Conservation (phyloP, 2,329 filamentous ascomycete species). For the Diaporthe sp. region DNA sequence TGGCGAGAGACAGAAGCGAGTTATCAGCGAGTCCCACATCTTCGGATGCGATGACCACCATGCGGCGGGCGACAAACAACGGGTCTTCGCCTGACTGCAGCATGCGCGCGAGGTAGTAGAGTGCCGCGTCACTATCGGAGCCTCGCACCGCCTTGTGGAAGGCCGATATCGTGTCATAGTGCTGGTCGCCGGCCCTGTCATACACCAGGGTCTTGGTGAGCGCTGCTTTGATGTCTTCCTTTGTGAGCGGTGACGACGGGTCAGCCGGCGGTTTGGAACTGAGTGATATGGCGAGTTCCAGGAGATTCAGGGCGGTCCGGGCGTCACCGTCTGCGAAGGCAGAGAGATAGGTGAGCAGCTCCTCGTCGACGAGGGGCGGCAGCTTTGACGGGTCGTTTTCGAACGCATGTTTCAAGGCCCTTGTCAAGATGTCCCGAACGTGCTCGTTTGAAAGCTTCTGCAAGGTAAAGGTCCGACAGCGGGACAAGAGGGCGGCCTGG, state of each 20-base stretch:
- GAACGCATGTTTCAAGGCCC: conserved; percentile 78
- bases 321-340: conserved; percentile 94
- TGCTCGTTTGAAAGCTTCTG: conserved; percentile 80
- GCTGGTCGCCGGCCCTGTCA: conserved; percentile 93
- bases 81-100: conserved; percentile 95
- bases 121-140: conserved; percentile 84
- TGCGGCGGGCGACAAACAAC: conserved; percentile 89
- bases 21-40: conserved; percentile 94
- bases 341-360: conserved; percentile 85
- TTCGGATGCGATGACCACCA: conserved; percentile 95
- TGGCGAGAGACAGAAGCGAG: conserved; percentile 84
- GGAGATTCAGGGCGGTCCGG: conserved; percentile 89
- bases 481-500: conserved; percentile 85
- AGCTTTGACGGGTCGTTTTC: conserved; percentile 50
- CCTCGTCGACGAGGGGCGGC: conserved; percentile 77
- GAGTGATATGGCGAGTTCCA: conserved; percentile 89
- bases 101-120: conserved; percentile 98
- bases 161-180: conserved; percentile 97
- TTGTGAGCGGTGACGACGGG: conserved; percentile 68
- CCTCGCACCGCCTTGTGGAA: conserved; percentile 97
- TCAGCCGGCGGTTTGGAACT: conserved; percentile 55
- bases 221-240: conserved; percentile 82
- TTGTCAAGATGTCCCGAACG: conserved; percentile 78
- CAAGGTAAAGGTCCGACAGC: conserved; percentile 92
- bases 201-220: conserved; percentile 95